Percentiles rank a stretch among this genome's conserved stretches.
phyloP scores from a whole-genome alignment of 148 eudicot genomes.

The Rhododendron ovatum region DNA sequence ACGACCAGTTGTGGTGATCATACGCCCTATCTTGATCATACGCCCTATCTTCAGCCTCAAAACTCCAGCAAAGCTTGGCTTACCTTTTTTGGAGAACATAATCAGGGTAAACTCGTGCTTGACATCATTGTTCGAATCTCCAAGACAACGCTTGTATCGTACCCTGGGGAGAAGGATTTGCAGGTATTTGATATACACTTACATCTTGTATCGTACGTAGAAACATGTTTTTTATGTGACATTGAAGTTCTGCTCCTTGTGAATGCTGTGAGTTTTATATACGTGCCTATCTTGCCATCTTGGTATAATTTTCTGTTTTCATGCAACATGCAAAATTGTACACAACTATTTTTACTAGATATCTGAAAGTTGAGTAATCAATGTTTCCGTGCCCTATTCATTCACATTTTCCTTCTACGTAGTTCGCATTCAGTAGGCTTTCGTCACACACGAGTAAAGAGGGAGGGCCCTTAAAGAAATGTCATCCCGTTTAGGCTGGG shows the following conservation, averaged over 20 bases:
- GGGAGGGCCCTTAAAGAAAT: neutral
- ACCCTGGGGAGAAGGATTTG: slow-evolving; percentile 88
- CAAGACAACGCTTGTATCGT: slow-evolving; percentile 58
- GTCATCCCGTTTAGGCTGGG: neutral
- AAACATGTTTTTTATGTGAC: neutral
- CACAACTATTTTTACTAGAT: neutral
- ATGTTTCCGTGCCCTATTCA: neutral
- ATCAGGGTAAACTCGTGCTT: slow-evolving; percentile 66
- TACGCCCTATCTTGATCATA: slow-evolving; percentile 10
- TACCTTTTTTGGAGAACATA: slow-evolving; percentile 55
- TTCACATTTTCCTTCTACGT: neutral
- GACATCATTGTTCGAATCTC: slow-evolving; percentile 65
- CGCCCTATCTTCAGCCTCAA: slow-evolving; percentile 17
- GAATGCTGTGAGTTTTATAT: neutral
- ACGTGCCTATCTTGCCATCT: neutral
- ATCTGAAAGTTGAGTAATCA: neutral
- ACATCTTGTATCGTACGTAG: neutral
- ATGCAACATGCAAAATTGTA: neutral
- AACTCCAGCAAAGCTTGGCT: slow-evolving; percentile 42
- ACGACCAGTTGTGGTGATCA: slow-evolving; percentile 32
- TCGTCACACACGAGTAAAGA: neutral
- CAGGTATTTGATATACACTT: slow-evolving; percentile 48
- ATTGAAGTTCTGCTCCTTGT: neutral
- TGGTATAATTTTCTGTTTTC: neutral
- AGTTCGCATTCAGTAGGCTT: neutral